phyloP scores from a whole-genome alignment of 2,329 filamentous ascomycete species.

The Aspergillus ochraceus region DNA sequence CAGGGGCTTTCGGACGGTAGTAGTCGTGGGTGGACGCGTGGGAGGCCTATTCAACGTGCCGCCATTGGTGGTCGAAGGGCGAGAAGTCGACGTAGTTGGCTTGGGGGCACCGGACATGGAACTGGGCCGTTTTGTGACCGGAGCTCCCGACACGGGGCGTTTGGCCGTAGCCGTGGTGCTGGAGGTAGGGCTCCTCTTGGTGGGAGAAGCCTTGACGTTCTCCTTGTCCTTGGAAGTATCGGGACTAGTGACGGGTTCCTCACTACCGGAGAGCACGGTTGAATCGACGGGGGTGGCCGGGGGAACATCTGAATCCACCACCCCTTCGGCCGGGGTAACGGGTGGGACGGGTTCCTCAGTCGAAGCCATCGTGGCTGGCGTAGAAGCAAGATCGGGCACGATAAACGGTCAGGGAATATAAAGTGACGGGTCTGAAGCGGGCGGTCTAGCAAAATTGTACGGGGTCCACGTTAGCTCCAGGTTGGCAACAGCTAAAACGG shows the following conservation, averaged over 20 bases:
- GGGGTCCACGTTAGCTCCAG: conserved; percentile 14
- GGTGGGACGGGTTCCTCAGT: conserved; percentile 33
- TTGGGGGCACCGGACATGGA: conserved; percentile 33
- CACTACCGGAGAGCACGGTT: conserved; percentile 32
- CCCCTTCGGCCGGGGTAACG: conserved; percentile 17
- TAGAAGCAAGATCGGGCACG: not conserved
- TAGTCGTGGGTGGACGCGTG: conserved; percentile 39
- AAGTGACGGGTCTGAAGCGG: not conserved
- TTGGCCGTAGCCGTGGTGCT: conserved; percentile 29
- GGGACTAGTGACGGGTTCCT: conserved; percentile 36
- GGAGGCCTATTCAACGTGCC: conserved; percentile 47
- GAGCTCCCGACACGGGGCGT: conserved; percentile 35
- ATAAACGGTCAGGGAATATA: conserved; percentile 3
- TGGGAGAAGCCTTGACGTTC: conserved; percentile 30
- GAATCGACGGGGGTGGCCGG: conserved; percentile 38
- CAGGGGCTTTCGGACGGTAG: conserved; percentile 36
- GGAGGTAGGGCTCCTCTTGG: conserved; percentile 29
- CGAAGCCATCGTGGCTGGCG: conserved; percentile 31
- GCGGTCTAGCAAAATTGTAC: conserved; percentile 15
- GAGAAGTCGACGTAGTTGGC: conserved; percentile 28
- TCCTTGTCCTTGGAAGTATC: conserved; percentile 37
- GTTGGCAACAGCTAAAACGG: not conserved
- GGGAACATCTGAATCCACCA: conserved; percentile 29
- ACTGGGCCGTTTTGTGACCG: conserved; percentile 37
- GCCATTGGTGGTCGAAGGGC: conserved; percentile 32